Evolutionary conservation across 345 rosid species (phyloP).

Genomic region (Arabidopsis suecica): DNA sequence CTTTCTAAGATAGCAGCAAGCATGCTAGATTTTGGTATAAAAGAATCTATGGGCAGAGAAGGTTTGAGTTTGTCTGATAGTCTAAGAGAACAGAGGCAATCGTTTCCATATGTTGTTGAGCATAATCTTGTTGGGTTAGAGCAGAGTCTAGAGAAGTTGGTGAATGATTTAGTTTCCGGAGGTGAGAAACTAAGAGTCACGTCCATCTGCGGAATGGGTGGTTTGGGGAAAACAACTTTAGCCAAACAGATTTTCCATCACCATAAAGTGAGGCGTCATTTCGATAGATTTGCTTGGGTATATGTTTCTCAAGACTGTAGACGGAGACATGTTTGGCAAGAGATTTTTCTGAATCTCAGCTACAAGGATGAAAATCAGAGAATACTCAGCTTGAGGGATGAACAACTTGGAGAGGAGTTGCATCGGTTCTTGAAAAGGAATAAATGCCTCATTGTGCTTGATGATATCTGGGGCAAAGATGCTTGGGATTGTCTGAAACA

Average conservation of each 20-base stretch:
- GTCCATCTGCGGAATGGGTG: slow-evolving; percentile 64
- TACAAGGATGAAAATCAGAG: slow-evolving; percentile 46
- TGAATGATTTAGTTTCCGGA: slow-evolving; percentile 33
- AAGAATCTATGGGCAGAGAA: slow-evolving; percentile 37
- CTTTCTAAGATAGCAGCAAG: slow-evolving; percentile 46
- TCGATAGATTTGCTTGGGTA: slow-evolving; percentile 52
- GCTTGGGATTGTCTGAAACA: slow-evolving; percentile 49
- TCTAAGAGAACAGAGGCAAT: slow-evolving; percentile 41
- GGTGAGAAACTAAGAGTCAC: slow-evolving; percentile 33
- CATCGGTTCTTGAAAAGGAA: slow-evolving; percentile 36
- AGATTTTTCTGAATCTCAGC: slow-evolving; percentile 45
- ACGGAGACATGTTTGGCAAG: slow-evolving; percentile 47
- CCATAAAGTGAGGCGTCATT: slow-evolving; percentile 41
- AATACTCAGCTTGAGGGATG: slow-evolving; percentile 47
- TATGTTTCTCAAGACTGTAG: slow-evolving; percentile 51
- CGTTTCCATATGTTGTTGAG: slow-evolving; percentile 48
- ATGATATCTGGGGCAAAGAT: slow-evolving; percentile 52
- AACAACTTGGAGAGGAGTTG: slow-evolving; percentile 43
- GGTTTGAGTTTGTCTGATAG: slow-evolving; percentile 27
- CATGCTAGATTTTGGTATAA: slow-evolving; percentile 47
- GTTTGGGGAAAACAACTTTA: slow-evolving; percentile 61
- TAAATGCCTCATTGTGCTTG: slow-evolving; percentile 58
- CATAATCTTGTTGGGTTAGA: slow-evolving; percentile 55
- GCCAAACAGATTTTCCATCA: slow-evolving; percentile 50
- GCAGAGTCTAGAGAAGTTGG: slow-evolving; percentile 40